These are phyloP conservation scores for Sphaerulina populicola DNA, from an alignment of 2,329 filamentous ascomycete genomes.

Conservation along the genomic window DNA sequence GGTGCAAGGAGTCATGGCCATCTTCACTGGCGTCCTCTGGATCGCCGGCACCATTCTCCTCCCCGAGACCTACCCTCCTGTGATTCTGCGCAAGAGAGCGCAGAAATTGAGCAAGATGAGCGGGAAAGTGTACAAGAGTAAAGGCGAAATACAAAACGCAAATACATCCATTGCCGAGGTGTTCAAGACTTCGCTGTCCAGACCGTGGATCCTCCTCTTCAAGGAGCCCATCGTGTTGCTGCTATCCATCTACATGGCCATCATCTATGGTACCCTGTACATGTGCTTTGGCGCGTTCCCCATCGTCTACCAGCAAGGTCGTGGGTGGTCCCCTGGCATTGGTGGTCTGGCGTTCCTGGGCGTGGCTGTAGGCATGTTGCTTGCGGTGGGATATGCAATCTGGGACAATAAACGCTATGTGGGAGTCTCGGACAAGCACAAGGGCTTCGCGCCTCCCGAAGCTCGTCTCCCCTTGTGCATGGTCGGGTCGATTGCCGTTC, in stretches of 20 bases:
- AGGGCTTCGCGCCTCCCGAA: slow-evolving; percentile 57
- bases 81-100: slow-evolving; percentile 49
- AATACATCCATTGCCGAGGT: slow-evolving; percentile 29
- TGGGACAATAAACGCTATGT: slow-evolving; percentile 48
- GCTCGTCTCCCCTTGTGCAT: slow-evolving; percentile 55
- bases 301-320: slow-evolving; percentile 53
- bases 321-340: slow-evolving; percentile 52
- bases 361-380: slow-evolving; percentile 57
- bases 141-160: slow-evolving; percentile 36
- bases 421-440: slow-evolving; percentile 38
- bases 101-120: slow-evolving; percentile 43
- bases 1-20: slow-evolving; percentile 56
- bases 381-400: slow-evolving; percentile 49
- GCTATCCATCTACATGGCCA: slow-evolving; percentile 41
- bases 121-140: slow-evolving; percentile 50
- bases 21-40: slow-evolving; percentile 56
- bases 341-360: slow-evolving; percentile 61
- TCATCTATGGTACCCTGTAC: slow-evolving; percentile 43
- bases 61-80: slow-evolving; percentile 54
- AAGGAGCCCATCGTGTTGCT: slow-evolving; percentile 44
- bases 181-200: slow-evolving; percentile 50
- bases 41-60: slow-evolving; percentile 45
- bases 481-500: slow-evolving; percentile 54
- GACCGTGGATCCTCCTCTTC: slow-evolving; percentile 58
- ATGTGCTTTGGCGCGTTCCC: slow-evolving; percentile 43